phyloP scores from a whole-genome alignment of 225 moss, liverwort and hornwort genomes.

The Sphagnum tenellum region DNA sequence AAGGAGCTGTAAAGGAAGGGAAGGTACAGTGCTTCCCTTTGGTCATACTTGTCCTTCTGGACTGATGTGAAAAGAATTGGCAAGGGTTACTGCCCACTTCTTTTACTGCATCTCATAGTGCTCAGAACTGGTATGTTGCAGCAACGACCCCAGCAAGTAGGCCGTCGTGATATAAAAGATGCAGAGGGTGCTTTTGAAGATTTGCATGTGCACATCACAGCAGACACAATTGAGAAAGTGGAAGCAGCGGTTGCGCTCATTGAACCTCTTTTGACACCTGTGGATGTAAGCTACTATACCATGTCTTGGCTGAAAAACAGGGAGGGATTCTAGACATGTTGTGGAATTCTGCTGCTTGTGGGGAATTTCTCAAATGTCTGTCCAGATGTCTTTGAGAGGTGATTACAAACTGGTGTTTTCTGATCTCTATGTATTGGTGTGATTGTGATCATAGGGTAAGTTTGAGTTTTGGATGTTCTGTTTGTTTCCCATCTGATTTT shows the following conservation, averaged over 20 bases:
- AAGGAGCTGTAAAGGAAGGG: constrained; percentile 84
- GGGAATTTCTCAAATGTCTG: no score
- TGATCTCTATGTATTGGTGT: no score
- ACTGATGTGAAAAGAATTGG: not conserved
- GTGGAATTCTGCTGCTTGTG: no score
- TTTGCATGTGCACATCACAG: constrained; percentile 76
- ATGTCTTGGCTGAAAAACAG: not conserved
- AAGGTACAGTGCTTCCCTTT: constrained; percentile 34
- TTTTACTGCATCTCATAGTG: no score
- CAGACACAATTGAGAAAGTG: constrained; percentile 67
- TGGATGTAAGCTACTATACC: constrained; percentile 43
- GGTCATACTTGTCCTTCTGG: not conserved
- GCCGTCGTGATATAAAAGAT: constrained; percentile 52
- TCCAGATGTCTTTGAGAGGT: no score
- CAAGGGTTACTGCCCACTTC: no score
- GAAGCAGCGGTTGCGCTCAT: constrained; percentile 81
- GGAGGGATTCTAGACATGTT: no score
- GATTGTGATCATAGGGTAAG: no score
- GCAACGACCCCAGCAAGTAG: constrained; percentile 36
- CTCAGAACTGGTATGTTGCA: constrained; percentile 4
- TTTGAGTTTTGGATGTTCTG: no score
- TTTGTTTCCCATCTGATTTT: no score
- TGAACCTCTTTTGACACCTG: constrained; percentile 73
- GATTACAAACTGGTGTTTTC: no score
- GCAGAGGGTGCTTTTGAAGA: constrained; percentile 60